phyloP scores from a whole-genome alignment of 2,329 filamentous ascomycete species.

The Knoxdaviesia capensis region DNA sequence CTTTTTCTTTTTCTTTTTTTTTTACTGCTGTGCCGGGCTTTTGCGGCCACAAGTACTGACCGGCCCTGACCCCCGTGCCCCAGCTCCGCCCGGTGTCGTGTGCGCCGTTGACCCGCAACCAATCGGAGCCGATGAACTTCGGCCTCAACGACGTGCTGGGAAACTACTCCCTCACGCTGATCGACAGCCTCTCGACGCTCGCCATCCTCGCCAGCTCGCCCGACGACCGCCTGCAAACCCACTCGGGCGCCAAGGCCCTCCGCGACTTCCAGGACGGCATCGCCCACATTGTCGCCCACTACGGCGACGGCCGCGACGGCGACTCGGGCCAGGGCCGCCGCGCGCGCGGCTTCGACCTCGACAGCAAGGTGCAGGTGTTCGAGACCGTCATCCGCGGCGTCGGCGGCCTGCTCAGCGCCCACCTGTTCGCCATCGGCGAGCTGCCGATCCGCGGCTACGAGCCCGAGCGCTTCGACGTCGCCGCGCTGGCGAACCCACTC shows the following conservation, averaged over 20 bases:
- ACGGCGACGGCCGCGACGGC: slow-evolving; percentile 64
- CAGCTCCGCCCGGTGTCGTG: slow-evolving; percentile 75
- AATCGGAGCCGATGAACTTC: slow-evolving; percentile 56
- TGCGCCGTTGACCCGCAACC: slow-evolving; percentile 64
- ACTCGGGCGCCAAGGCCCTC: slow-evolving; percentile 26
- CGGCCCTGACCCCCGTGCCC: slow-evolving; percentile 6
- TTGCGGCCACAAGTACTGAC: slow-evolving; percentile 2
- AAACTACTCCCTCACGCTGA: slow-evolving; percentile 88
- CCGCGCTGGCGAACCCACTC: slow-evolving; percentile 10
- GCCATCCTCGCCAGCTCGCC: slow-evolving; percentile 73
- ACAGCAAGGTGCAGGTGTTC: slow-evolving; percentile 97
- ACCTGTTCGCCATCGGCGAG: slow-evolving; percentile 81
- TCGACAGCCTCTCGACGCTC: slow-evolving; percentile 86
- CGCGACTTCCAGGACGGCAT: slow-evolving; percentile 65
- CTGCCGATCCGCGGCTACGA: slow-evolving; percentile 68
- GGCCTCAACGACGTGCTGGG: slow-evolving; percentile 90
- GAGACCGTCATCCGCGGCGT: slow-evolving; percentile 91
- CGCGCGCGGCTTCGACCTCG: slow-evolving; percentile 71
- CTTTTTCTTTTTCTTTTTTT: neutral
- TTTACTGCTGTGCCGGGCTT: neutral
- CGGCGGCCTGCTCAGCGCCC: slow-evolving; percentile 77
- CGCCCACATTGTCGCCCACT: slow-evolving; percentile 54
- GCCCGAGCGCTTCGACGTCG: slow-evolving; percentile 20
- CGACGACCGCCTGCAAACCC: slow-evolving; percentile 14
- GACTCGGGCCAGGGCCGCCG: slow-evolving; percentile 49